Evolutionary conservation across 495 filamentous ascomycete genomes (phyloP), one percentile per base, ranked within the genome.

Genomic region (Immersiella caudata): DNA sequence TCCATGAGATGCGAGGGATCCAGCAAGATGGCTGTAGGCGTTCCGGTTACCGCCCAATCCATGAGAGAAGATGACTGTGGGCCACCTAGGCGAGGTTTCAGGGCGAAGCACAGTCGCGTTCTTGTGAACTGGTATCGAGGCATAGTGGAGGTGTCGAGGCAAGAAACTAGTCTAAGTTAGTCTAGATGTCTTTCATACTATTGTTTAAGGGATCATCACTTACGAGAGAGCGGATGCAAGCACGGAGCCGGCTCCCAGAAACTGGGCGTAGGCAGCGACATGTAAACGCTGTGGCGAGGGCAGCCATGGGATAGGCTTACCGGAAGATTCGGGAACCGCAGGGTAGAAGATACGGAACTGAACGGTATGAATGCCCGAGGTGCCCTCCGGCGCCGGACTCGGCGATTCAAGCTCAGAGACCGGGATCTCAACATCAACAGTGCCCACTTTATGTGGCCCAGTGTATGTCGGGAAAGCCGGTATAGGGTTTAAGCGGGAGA

Each of bases 331-430:
- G 6, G 80, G 75, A 54, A 79, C 75, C 36, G 86, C 86, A 3
- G 91, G 91, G 72, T 94, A 93, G 80, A 90, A 94, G 36, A 93
- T 81, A 24, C 91, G 83, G 77, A 91, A 94, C 58, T 87, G 87
- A 50, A 93, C 77, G 6, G 91, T 94, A 16, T 85, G 75, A 33
- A 90, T 80, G 11, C 77, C 74, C 26, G 80, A 73, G 1, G 80
- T 76, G 21, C 76, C 78, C 3, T 86, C 80, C 5, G 88, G 87
- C 1, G 81, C 70, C 8, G 77, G 79, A 27, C 78, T 79, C 0
- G 85, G 83, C 0, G 83, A 79, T 3, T 81, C 76, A 14, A 93
- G 79, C 20, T 89, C 83, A 3, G 83, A 73, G 22, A 87, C 81
- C 52, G 91, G 88, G 29, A 94, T 84, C 77, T 94, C 91, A 64